Evolutionary conservation across 2,329 filamentous ascomycete species (phyloP).

Genomic region (Zarea fungicola): DNA sequence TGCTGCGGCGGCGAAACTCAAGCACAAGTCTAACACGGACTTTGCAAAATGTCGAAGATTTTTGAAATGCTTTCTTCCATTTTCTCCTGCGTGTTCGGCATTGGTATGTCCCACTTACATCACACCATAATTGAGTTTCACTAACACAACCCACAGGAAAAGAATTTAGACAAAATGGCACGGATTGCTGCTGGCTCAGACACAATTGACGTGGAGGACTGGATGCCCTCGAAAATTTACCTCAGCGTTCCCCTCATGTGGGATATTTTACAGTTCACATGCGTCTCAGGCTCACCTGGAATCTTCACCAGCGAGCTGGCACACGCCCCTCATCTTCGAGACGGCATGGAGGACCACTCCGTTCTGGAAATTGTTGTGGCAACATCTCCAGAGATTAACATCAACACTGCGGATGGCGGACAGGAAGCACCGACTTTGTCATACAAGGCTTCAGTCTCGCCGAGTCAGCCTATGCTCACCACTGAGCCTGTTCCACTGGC

Average conservation of each 20-base stretch:
- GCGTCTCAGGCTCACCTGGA: slow-evolving; percentile 30
- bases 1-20: slow-evolving; percentile 41
- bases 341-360: slow-evolving; percentile 31
- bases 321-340: slow-evolving; percentile 30
- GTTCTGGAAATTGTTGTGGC: slow-evolving; percentile 46
- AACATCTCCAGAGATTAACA: slow-evolving; percentile 45
- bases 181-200: slow-evolving; percentile 44
- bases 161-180: slow-evolving; percentile 43
- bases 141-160: slow-evolving; percentile 32
- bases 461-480: slow-evolving; percentile 20
- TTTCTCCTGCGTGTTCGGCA: slow-evolving; percentile 40
- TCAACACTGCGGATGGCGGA: slow-evolving; percentile 47
- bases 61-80: slow-evolving; percentile 41
- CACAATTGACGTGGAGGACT: slow-evolving; percentile 42
- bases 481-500: slow-evolving; percentile 27
- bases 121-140: background rate
- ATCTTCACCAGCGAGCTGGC: slow-evolving; percentile 34
- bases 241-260: slow-evolving; percentile 49
- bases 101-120: slow-evolving; percentile 31
- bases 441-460: slow-evolving; percentile 25
- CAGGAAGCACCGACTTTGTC: slow-evolving; percentile 41
- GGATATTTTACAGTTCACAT: slow-evolving; percentile 46
- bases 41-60: slow-evolving; percentile 47
- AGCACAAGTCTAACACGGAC: slow-evolving; percentile 47
- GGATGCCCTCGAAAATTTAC: slow-evolving; percentile 48